A percentile compares a stretch with the other conserved stretches of the same genome.
Evolutionary conservation across 768 basidiomycete genomes (phyloP).

Genomic region (Auriculariales sp.): DNA sequence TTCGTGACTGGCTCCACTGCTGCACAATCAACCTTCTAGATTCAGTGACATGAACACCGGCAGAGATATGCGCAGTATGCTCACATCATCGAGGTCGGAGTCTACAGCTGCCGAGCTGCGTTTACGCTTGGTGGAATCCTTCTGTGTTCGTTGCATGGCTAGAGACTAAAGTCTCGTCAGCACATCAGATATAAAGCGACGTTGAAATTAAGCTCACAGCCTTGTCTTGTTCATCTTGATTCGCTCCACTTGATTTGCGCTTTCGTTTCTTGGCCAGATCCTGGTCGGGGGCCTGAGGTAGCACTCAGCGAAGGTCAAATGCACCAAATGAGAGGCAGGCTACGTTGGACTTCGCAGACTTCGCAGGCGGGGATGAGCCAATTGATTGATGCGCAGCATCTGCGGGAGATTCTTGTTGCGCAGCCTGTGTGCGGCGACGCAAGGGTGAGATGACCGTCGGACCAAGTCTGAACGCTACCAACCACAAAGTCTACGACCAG

Average conservation of each 20-base stretch:
- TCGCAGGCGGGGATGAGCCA: slow-evolving; percentile 1
- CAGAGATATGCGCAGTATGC: background rate
- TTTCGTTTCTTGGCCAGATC: slow-evolving; percentile 3
- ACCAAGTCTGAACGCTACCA: slow-evolving; percentile 8
- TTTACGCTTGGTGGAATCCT: too few species aligned
- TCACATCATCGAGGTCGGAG: too few species aligned
- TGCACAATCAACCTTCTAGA: slow-evolving; percentile 51
- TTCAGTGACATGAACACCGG: slow-evolving; percentile 26
- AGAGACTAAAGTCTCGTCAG: too few species aligned
- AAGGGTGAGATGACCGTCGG: background rate
- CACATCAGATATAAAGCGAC: too few species aligned
- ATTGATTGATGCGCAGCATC: background rate
- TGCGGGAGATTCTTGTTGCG: background rate
- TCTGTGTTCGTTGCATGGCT: too few species aligned
- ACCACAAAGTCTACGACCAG: slow-evolving; percentile 19
- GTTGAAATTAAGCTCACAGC: too few species aligned
- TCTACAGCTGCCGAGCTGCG: too few species aligned
- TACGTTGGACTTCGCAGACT: background rate
- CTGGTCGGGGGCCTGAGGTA: background rate
- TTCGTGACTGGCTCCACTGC: too few species aligned
- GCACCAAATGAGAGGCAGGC: too few species aligned
- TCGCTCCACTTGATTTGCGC: background rate
- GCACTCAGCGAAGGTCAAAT: too few species aligned
- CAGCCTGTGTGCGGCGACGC: background rate
- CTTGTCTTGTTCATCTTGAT: background rate